These are phyloP conservation scores for Beauveria sp. DNA, from an alignment of 2,329 filamentous ascomycete genomes.

Conservation along the genomic window DNA sequence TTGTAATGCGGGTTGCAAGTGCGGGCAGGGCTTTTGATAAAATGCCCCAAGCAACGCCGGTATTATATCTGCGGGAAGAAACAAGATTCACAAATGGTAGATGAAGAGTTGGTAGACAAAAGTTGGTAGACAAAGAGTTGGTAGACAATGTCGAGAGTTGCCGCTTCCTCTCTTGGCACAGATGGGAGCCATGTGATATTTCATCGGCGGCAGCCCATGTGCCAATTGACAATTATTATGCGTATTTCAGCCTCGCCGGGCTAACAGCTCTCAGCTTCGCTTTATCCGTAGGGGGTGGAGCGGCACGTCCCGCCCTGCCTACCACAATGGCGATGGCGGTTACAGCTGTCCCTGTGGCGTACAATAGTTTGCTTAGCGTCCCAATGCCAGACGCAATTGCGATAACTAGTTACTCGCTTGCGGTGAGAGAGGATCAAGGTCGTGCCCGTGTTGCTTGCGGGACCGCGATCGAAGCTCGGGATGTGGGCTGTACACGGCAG, in stretches of 20 bases:
- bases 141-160: too few relatives aligned
- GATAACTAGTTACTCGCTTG: background rate
- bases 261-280: constrained; percentile 2
- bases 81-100: too few relatives aligned
- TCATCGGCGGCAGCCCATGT: background rate
- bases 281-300: background rate
- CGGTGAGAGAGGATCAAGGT: background rate
- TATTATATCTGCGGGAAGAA: too few relatives aligned
- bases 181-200: background rate
- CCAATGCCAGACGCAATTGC: background rate
- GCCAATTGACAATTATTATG: background rate
- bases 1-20: too few relatives aligned
- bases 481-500: background rate
- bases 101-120: too few relatives aligned
- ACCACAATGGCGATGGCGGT: background rate
- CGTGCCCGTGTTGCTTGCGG: too few relatives aligned
- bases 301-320: constrained; percentile 4
- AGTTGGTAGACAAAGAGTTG: too few relatives aligned
- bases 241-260: constrained; percentile 1
- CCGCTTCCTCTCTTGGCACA: too few relatives aligned
- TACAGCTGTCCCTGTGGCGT: background rate
- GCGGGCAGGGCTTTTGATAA: too few relatives aligned
- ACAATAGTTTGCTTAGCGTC: background rate
- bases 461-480: background rate
- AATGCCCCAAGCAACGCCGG: too few relatives aligned